Conservation (phyloP, 345 rosid genomes). For the Erodium maritimum region DNA sequence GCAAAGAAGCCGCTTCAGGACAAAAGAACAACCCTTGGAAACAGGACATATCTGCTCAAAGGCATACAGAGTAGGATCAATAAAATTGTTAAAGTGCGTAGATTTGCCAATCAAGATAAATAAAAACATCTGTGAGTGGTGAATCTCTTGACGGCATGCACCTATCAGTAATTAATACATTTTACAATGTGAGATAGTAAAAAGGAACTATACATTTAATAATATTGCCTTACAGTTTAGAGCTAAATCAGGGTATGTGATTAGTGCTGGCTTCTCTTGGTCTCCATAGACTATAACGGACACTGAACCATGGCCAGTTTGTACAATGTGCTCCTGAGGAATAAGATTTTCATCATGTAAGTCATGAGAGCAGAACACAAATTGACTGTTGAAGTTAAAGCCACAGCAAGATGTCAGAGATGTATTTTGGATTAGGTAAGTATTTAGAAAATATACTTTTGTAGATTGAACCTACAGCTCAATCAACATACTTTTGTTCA, state of each 20-base stretch:
- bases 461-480: conserved; percentile 9
- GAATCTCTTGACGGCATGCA: too few relatives aligned
- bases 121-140: neutral
- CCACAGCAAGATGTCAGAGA: neutral
- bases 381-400: too few relatives aligned
- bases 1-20: conserved; percentile 80
- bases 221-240: conserved; percentile 22
- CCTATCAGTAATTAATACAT: neutral
- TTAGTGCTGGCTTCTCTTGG: conserved; percentile 35
- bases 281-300: conserved; percentile 36
- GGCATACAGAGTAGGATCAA: neutral
- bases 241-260: conserved; percentile 39
- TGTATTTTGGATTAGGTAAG: neutral
- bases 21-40: conserved; percentile 90
- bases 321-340: conserved; percentile 22
- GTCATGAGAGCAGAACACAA: neutral
- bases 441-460: conserved; percentile 6
- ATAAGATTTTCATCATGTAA: neutral
- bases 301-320: conserved; percentile 26
- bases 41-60: conserved; percentile 69
- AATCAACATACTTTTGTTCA: conserved; percentile 19
- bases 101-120: neutral
- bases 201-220: neutral
- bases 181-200: neutral
- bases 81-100: too few relatives aligned